A percentile compares a stretch with the other conserved stretches of the same genome.
Conservation (phyloP, 2,329 filamentous ascomycete genomes). For the Phialemoniopsis sp. region DNA sequence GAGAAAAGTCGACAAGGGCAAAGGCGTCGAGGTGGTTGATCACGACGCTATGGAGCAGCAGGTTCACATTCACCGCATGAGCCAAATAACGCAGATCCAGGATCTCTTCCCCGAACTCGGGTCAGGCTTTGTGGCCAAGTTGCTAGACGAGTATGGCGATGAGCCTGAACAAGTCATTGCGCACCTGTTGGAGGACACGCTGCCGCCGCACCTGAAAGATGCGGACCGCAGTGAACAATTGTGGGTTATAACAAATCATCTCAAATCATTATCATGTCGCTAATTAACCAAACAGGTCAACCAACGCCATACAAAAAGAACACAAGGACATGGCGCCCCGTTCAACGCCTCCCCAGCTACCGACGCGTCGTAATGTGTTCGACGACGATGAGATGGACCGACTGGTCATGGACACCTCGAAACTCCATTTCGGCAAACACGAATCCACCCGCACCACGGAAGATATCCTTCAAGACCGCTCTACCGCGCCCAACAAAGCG, state of each 20-base stretch:
- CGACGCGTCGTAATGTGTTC: conserved; percentile 67
- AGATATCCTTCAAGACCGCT: conserved; percentile 62
- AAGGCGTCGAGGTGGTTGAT: conserved; percentile 37
- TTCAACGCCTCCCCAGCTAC: conserved; percentile 52
- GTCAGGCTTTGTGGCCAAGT: conserved; percentile 72
- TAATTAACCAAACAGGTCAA: neutral
- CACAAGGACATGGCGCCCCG: conserved; percentile 44
- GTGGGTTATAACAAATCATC: conserved; percentile 27
- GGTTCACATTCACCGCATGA: conserved; percentile 77
- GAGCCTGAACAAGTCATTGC: conserved; percentile 76
- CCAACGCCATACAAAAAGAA: conserved; percentile 6
- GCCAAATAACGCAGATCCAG: conserved; percentile 83
- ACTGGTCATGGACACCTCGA: conserved; percentile 61
- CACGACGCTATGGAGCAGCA: conserved; percentile 34
- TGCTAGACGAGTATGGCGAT: conserved; percentile 76
- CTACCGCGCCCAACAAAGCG: conserved; percentile 68
- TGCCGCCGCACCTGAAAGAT: conserved; percentile 63
- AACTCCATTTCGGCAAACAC: conserved; percentile 75
- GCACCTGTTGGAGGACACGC: conserved; percentile 72
- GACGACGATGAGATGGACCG: conserved; percentile 78
- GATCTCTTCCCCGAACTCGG: conserved; percentile 89
- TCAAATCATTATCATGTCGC: neutral
- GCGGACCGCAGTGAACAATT: conserved; percentile 63
- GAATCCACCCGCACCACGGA: conserved; percentile 64
- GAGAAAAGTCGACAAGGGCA: conserved; percentile 63